Conservation (phyloP, 805 yeast species). For the Spathaspora girioi region DNA sequence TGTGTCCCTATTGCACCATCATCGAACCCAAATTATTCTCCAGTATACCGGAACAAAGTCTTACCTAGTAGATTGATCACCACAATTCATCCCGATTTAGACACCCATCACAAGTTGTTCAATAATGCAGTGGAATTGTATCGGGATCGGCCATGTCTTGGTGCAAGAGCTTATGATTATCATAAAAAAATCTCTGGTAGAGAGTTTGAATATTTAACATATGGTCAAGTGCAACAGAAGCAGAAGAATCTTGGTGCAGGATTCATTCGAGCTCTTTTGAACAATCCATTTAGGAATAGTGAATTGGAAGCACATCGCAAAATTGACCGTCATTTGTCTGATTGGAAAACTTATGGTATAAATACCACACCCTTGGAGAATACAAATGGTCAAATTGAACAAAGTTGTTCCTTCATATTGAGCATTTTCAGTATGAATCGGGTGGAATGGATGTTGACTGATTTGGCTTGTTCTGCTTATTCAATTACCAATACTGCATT, state of each 20-base stretch:
- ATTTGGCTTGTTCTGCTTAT: slow-evolving; percentile 29
- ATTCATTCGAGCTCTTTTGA: slow-evolving; percentile 21
- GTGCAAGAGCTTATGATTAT: slow-evolving; percentile 19
- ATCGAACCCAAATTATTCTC: slow-evolving; percentile 24
- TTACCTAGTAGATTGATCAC: slow-evolving; percentile 11
- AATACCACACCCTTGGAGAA: slow-evolving; percentile 2
- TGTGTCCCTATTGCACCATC: slow-evolving; percentile 26
- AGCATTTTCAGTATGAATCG: slow-evolving; percentile 33
- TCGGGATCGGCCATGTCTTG: slow-evolving; percentile 19
- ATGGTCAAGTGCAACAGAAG: slow-evolving; percentile 25
- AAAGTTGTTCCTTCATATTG: slow-evolving; percentile 27
- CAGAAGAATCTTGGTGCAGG: slow-evolving; percentile 39
- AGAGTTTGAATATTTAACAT: slow-evolving; percentile 16
- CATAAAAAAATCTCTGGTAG: slow-evolving; percentile 5
- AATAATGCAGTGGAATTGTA: slow-evolving; percentile 15
- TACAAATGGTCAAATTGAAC: slow-evolving; percentile 10
- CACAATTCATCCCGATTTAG: slow-evolving; percentile 16
- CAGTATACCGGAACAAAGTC: slow-evolving; percentile 39
- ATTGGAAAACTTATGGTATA: slow-evolving; percentile 13
- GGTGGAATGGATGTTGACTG: slow-evolving; percentile 35
- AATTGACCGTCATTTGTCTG: slow-evolving; percentile 14
- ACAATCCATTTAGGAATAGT: slow-evolving; percentile 18
- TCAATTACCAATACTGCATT: slow-evolving; percentile 36
- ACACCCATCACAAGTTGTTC: slow-evolving; percentile 20
- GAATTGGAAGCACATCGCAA: slow-evolving; percentile 15